Conservation (phyloP, 1,284 basidiomycete genomes). For the Ustilago shanxiensis region DNA sequence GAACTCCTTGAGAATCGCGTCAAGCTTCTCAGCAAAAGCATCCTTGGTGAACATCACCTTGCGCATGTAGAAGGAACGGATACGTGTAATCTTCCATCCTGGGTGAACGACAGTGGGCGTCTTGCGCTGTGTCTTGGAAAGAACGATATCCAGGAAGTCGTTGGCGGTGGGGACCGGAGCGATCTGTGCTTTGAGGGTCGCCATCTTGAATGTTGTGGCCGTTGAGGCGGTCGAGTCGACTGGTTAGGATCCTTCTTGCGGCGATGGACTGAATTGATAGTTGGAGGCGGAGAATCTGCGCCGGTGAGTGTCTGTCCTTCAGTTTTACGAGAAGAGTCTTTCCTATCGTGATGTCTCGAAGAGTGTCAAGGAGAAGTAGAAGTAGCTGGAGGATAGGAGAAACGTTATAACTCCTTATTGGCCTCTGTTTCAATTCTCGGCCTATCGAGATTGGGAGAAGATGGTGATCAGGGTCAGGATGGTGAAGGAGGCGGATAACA, state of each 20-base stretch:
- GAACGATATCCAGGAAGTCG: constrained; percentile 94
- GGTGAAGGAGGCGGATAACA: not conserved
- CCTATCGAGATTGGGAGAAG: constrained; percentile 4
- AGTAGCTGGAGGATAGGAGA: not conserved
- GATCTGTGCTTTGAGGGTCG: constrained; percentile 74
- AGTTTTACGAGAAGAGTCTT: not conserved
- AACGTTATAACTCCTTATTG: constrained; percentile 6
- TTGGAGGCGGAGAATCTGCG: not conserved
- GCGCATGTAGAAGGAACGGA: constrained; percentile 93
- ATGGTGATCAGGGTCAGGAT: constrained; percentile 19
- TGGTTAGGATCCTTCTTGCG: not conserved
- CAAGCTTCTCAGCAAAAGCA: constrained; percentile 95
- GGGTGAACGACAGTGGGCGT: constrained; percentile 84
- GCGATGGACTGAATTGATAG: not conserved
- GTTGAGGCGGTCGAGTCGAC: not conserved
- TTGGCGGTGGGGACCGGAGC: constrained; percentile 94
- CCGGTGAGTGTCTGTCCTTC: not conserved
- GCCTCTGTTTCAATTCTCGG: constrained; percentile 6
- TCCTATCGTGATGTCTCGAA: not conserved
- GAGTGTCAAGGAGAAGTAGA: not conserved
- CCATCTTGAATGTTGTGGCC: constrained; percentile 37
- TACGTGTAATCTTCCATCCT: constrained; percentile 98
- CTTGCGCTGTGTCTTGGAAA: constrained; percentile 95
- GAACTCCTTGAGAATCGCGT: constrained; percentile 93
- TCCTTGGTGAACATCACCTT: constrained; percentile 99